Percentiles rank a stretch among this genome's conserved stretches.
These are phyloP conservation scores for Ophiostoma quercus DNA, from an alignment of 2,329 filamentous ascomycete genomes.

Conservation along the genomic window DNA sequence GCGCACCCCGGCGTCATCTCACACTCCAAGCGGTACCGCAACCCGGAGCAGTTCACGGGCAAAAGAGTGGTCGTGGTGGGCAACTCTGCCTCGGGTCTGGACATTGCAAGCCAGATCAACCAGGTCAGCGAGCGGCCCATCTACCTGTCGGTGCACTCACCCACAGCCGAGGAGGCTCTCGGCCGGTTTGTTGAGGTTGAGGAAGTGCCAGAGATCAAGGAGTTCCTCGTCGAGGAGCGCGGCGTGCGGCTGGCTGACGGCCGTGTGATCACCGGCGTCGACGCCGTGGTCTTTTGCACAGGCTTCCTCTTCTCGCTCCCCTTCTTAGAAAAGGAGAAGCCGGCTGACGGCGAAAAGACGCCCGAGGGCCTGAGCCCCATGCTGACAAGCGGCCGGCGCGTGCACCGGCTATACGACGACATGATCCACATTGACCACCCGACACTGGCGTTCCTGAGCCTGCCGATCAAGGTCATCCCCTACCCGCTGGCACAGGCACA, in stretches of 20 bases:
- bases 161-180: conserved; percentile 43
- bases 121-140: conserved; percentile 54
- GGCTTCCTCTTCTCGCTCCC: conserved; percentile 84
- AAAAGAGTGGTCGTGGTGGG: conserved; percentile 81
- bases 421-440: conserved; percentile 70
- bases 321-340: conserved; percentile 48
- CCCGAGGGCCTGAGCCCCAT: conserved; percentile 37
- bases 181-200: conserved; percentile 41
- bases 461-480: conserved; percentile 82
- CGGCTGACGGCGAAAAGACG: background rate
- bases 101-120: conserved; percentile 74
- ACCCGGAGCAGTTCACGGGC: conserved; percentile 53
- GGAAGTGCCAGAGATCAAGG: conserved; percentile 55
- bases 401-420: conserved; percentile 71
- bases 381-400: conserved; percentile 63
- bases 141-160: conserved; percentile 58
- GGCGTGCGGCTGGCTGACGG: conserved; percentile 63
- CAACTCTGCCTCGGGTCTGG: conserved; percentile 75
- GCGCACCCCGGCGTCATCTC: conserved; percentile 56
- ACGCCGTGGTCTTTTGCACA: conserved; percentile 79
- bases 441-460: conserved; percentile 68
- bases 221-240: conserved; percentile 48
- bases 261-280: conserved; percentile 59
- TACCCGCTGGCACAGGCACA: conserved; percentile 78
- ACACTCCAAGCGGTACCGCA: conserved; percentile 78